Evolutionary conservation across 768 basidiomycete species (phyloP), one percentile per base, ranked within the genome.

Genomic region (Suillus subaureus): DNA sequence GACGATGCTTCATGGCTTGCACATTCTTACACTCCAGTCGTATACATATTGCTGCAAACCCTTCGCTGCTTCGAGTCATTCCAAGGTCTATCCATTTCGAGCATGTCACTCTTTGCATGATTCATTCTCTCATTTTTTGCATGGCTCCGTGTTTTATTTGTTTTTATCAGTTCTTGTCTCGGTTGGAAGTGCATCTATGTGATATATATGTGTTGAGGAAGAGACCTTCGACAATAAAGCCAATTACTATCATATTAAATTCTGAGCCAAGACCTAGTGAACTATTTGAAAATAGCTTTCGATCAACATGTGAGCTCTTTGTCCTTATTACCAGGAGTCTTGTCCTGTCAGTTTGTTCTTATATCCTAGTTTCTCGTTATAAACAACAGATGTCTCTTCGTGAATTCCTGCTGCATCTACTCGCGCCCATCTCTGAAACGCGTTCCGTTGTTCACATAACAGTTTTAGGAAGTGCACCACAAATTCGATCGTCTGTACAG

Each of bases 201-300:
- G 66, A 73, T 77, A 74, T 78, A 74, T 76, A 73, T 65, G 68
- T 77, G 75, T 73, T 67, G 62, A 68, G 62, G 68, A 68, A 63
- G 61, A 33, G 57, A n/a, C 15, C 9, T 21, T 60, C 58, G n/a
- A 63, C 55, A 42, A 63, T 35, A 15, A 55, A 61, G 33, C 8
- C 45, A 31, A 21, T 43, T 52, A 35, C 15, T 35, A 33, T 16
- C 54, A 62, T 49, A 60, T 35, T 57, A n/a, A n/a, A 49, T 62
- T 62, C 61, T 28, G 61, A 40, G 39, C 28, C 58, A 42, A 33
- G 52, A 54, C 31, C 28, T 21, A 21, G 26, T 28, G 39, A 26
- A 62, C 47, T 2, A 33, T 28, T 62, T 60, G 58, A 60, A n/a
- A 28, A 60, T 26, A 21, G 39, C 39, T 21, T 40, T 43, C 26